A percentile compares a stretch with the other conserved stretches of the same genome.
Conservation (phyloP, 495 filamentous ascomycete species). For the Penicillium egyptiacum region DNA sequence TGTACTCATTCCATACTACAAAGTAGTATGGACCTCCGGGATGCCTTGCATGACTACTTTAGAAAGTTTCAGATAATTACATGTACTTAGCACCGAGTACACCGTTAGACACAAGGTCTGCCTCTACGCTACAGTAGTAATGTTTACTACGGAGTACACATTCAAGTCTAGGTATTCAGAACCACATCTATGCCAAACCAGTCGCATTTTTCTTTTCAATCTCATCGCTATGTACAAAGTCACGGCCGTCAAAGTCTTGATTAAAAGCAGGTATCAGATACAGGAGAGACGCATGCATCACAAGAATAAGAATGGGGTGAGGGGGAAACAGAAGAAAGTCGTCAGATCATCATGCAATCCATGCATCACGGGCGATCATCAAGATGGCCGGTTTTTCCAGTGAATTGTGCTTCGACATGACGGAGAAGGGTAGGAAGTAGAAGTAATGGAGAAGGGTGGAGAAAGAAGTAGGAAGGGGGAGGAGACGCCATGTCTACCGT, state of each 20-base stretch:
- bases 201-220: conserved; percentile 9
- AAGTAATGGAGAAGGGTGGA: not conserved
- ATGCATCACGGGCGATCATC: conserved; percentile 9
- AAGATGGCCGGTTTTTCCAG: conserved; percentile 8
- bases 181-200: conserved; percentile 10
- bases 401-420: conserved; percentile 5
- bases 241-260: conserved; percentile 15
- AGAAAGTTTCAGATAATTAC: not conserved
- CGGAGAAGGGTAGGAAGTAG: not conserved
- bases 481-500: not conserved
- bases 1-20: no score
- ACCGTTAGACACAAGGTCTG: not conserved
- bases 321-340: conserved; percentile 4
- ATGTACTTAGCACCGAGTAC: not conserved
- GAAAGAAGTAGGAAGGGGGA: not conserved
- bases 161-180: not conserved
- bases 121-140: not conserved
- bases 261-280: conserved; percentile 16
- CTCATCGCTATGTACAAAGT: conserved; percentile 15
- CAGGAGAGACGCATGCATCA: conserved; percentile 14
- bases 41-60: no score
- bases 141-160: not conserved
- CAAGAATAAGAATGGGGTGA: conserved; percentile 7
- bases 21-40: no score
- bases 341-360: conserved; percentile 11